Evolutionary conservation across 75 land plant genomes (phyloP).

Genomic region (Chamaecyparis obtusa): DNA sequence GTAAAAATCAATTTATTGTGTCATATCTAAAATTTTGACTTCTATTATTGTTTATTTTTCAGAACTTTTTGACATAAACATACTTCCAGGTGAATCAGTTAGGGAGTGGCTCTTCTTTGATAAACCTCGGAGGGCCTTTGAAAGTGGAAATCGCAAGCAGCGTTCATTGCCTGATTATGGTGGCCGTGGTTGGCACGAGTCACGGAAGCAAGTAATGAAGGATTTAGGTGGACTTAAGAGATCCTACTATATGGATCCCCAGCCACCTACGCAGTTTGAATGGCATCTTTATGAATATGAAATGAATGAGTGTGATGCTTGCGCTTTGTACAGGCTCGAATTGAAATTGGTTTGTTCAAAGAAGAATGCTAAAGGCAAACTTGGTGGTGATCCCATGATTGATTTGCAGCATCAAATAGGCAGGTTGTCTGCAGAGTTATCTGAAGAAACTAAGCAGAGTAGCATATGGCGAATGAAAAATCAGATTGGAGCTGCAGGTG

Average conservation of each 20-base stretch:
- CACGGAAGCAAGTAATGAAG: constrained; percentile 94
- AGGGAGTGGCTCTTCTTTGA: constrained; percentile 97
- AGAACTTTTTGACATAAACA: constrained; percentile 80
- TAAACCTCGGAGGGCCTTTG: constrained; percentile 92
- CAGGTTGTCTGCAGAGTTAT: constrained; percentile 52
- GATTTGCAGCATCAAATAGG: constrained; percentile 91
- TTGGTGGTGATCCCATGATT: constrained; percentile 48
- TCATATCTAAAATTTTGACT: neutral
- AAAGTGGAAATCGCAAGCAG: constrained; percentile 96
- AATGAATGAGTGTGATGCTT: constrained; percentile 68
- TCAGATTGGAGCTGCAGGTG: neutral
- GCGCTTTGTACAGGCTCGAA: constrained; percentile 85
- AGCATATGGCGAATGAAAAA: constrained; percentile 1
- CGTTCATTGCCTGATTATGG: constrained; percentile 87
- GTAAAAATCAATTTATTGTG: neutral
- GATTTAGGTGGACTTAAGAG: constrained; percentile 85
- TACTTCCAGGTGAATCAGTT: constrained; percentile 76
- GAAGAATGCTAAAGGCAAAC: constrained; percentile 63
- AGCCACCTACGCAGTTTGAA: constrained; percentile 67
- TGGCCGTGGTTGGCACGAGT: constrained; percentile 98
- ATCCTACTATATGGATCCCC: constrained; percentile 98
- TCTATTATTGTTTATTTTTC: constrained; percentile 17
- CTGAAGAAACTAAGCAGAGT: neutral
- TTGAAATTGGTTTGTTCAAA: constrained; percentile 76
- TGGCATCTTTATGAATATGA: constrained; percentile 97